Evolutionary conservation across 768 basidiomycete species (phyloP), one percentile per base, ranked within the genome.

Genomic region (Tylopilus vinaceipallidus): DNA sequence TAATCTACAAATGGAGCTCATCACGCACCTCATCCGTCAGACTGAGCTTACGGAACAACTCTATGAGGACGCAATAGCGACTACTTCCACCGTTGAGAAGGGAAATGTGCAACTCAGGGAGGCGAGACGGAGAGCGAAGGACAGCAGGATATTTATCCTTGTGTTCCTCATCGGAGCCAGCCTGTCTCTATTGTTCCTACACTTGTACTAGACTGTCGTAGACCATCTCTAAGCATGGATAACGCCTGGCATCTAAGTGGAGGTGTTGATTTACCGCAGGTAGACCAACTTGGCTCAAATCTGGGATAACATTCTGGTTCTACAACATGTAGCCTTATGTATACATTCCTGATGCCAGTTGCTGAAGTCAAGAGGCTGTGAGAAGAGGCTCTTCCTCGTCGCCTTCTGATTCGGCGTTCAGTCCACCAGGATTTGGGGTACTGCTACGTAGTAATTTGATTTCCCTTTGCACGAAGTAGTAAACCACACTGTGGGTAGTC

Each of bases 91-190:
- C 40, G 85, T 98, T 33, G 88, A 89, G 58, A 89, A 88, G 66
- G 94, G 95, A 29, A 98, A 98, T 59, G 75, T 79, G 36, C 92
- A 99, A 69, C 76, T 99, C 48, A 84, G 81, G 66, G 91, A 94
- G 72, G 95, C 97, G 14, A 83, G 83, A 66, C 78, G 91, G 66
- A 77, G 94, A 48, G 88, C 87, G 26, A 84, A 88, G 59, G 95
- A 97, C 59, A 82, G 90, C 34, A 77, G 97, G 67, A 73, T 94
- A 56, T 98, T 91, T 72, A 81, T 99, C 56, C 73, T 99, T 34
- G 73, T 97, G 19, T 98, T 99, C 71, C 78, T 99, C 48, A 74
- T 98, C 34, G 92, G 95, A 16, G 93, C 95, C 8, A 92, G 88
- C 67, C 68, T 97, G 57, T 92, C 91, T 41, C 67, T 99, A 55